Percentiles rank a stretch among this genome's conserved stretches.
Evolutionary conservation across 2,329 filamentous ascomycete species (phyloP).

Genomic region (Xenoacremonium recifei): DNA sequence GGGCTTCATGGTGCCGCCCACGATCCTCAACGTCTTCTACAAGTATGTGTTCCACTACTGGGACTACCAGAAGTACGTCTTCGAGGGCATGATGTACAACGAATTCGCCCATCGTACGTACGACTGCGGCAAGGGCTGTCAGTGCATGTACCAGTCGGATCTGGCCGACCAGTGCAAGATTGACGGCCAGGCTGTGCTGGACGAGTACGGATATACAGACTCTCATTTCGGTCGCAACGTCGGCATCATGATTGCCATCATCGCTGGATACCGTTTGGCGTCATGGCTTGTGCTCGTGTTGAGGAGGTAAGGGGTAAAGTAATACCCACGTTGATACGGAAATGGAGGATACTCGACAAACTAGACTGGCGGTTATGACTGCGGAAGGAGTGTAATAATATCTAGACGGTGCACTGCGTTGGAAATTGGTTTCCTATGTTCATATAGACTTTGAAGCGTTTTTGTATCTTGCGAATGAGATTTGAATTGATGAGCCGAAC

Average conservation of each 20-base stretch:
- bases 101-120: constrained; percentile 70
- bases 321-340: too few species aligned
- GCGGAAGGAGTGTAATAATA: too few species aligned
- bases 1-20: constrained; percentile 75
- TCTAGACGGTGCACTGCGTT: too few species aligned
- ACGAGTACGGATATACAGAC: constrained; percentile 66
- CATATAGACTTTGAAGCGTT: too few species aligned
- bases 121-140: constrained; percentile 43
- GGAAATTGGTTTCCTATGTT: too few species aligned
- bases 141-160: constrained; percentile 70
- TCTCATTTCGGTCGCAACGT: constrained; percentile 73
- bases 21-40: constrained; percentile 78
- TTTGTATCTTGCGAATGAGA: too few species aligned
- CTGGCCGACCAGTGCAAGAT: constrained; percentile 60
- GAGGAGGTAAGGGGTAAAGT: constrained; percentile 13
- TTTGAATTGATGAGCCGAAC: too few species aligned
- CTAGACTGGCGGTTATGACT: too few species aligned
- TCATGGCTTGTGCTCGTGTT: constrained; percentile 60
- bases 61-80: constrained; percentile 84
- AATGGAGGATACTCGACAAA: too few species aligned
- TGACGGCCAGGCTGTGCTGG: constrained; percentile 66
- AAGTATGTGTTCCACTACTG: constrained; percentile 87
- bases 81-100: constrained; percentile 92
- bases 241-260: constrained; percentile 76
- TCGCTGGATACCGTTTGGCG: constrained; percentile 54